Evolutionary conservation across 2,329 filamentous ascomycete genomes (phyloP), one percentile per base, ranked within the genome.

Genomic region (Aspergillus flavus): DNA sequence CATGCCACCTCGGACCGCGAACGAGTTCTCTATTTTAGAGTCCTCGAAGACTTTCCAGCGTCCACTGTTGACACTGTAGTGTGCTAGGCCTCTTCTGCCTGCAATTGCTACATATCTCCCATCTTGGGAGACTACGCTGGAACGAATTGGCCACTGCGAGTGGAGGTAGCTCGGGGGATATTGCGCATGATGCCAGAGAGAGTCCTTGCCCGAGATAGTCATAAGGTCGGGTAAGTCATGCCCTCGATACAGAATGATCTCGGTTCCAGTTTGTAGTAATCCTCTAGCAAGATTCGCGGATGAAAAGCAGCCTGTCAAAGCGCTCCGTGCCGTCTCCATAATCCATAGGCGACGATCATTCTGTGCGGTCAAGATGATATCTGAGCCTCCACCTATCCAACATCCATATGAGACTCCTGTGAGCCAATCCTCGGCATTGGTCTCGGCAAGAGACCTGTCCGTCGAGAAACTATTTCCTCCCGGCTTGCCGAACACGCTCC

Each of bases 401-500:
- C 89, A 89, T 4, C 91, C 93, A 69, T 91, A 88, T 23, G 83
- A 85, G 28, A 97, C 84, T 4, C 94, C 92, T 6, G 86, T 84
- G n/a, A 98, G 83, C 93, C 94, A 98, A 52, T 87, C 85, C 73
- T 99, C 94, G 32, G 85, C 86, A 71, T 95, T 94, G 7, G 81
- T 80, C 56, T 85, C 80, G 2, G 89, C 87, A 43, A 93, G 82
- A 2, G 81, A 78, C 30, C 83, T 81, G 70, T 96, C 91, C 14
- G 87, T 84, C 7, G 85, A 84, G 75, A 98, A 98, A 73, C 92
- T 97, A 69, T 88, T 92, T 61, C 91, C 93, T 16, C 93, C 90
- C 2, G 90, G 86, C 77, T 97, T 97, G 39, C 95, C 95, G 78
- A 96, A 99, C 43, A 98, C 95, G 75, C 94, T 98, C 94, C 94